Evolutionary conservation across 2,329 filamentous ascomycete genomes (phyloP).

Genomic region (Xylariales sp.): DNA sequence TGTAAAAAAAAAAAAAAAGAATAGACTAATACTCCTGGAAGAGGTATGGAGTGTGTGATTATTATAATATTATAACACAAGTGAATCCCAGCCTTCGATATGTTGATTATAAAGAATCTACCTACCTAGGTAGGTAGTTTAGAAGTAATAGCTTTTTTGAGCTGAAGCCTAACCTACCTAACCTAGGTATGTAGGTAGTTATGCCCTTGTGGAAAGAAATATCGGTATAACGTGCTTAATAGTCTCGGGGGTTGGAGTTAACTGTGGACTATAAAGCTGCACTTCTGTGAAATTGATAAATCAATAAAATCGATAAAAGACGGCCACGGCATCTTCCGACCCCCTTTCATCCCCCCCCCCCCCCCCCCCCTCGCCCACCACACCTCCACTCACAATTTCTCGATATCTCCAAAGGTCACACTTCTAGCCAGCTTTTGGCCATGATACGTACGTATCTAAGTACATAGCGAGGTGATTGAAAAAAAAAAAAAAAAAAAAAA

Average conservation of each 20-base stretch:
- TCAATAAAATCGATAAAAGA: neutral
- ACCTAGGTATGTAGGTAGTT: neutral
- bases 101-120: neutral
- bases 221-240: neutral
- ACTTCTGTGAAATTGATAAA: constrained; percentile 6
- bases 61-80: too few relatives aligned
- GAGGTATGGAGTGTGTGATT: too few relatives aligned
- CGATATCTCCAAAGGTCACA: neutral
- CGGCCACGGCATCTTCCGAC: constrained; percentile 8
- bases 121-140: too few relatives aligned
- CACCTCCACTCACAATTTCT: neutral
- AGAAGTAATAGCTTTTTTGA: too few relatives aligned
- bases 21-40: too few relatives aligned
- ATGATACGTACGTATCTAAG: neutral
- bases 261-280: neutral
- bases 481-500: neutral
- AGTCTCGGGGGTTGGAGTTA: too few relatives aligned
- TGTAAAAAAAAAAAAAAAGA: too few relatives aligned
- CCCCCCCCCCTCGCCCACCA: neutral
- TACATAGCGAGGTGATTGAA: neutral
- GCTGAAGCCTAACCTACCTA: too few relatives aligned
- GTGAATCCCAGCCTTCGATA: too few relatives aligned
- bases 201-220: neutral
- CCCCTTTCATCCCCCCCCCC: neutral
- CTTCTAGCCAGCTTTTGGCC: too few relatives aligned